Base-by-base conservation (phyloP, 139 green algal species). In the Protoeuglena noctilucae region DNA sequence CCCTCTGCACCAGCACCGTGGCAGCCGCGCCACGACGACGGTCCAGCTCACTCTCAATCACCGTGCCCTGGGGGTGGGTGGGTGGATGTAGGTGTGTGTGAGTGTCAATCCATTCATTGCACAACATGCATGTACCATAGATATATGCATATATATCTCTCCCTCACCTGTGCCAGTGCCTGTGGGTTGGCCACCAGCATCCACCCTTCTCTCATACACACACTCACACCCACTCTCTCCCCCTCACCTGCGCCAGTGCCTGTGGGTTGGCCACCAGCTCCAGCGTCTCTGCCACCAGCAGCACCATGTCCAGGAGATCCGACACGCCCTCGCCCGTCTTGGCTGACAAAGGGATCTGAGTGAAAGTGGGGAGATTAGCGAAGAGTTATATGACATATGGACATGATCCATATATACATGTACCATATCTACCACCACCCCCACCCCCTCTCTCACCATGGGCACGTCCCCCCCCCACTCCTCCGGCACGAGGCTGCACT, bases 1-100 rank as follows among this genome's bases (percentile, higher is more conserved):
- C 90, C 3, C 68, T 71, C 68, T 87, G 76, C 52, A 98, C 84
- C 40, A 98, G 72, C 63, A 97, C 41, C 7, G 81, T 93, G 40
- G 87, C 82, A 14, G 92, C 68, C 3, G 90, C 55, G 17, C 91
- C 91, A 1, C 66, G 39, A 56, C 79, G 73, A 47, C 68, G 74
- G 70, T 97, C 88, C 60, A 98, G 62, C 59, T 84, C 62, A 1
- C 88, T 85, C 69, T 98, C 91, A 25, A 98, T 80, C 40, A 98
- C 82, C 0, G 86, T 96, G 40, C 91, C 91, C 24, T 59, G 41
- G 2, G 90, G 88, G 7, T 64, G 5, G 0, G 51, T 12, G 9
- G 9, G 9, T 7, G 9, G 34, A 43, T 7, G 34, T 43, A n/a
- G n/a, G n/a, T n/a, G n/a, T n/a, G n/a, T n/a, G n/a, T n/a, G n/a